Evolutionary conservation across 257 asterid species (phyloP).

Genomic region (Rhazya stricta): DNA sequence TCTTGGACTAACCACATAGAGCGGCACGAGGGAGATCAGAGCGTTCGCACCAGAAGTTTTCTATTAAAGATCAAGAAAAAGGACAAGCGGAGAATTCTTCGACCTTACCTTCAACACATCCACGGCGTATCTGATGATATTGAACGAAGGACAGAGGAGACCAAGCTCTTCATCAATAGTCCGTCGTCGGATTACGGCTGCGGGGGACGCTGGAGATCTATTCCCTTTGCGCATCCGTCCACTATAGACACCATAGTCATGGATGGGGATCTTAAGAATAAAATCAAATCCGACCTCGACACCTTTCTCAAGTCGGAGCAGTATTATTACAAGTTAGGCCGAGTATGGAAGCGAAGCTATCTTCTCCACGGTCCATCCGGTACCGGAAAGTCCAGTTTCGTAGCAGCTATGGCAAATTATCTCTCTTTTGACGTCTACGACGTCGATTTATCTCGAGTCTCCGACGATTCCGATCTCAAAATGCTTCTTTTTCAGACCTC

Average conservation of each 20-base stretch:
- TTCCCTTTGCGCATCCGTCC: conserved; percentile 45
- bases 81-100: conserved; percentile 54
- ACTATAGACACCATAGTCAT: conserved; percentile 49
- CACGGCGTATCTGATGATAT: conserved; percentile 51
- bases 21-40: background rate
- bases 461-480: conserved; percentile 48
- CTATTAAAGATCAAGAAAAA: conserved; percentile 42
- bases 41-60: conserved; percentile 21
- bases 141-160: conserved; percentile 33
- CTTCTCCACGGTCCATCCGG: conserved; percentile 72
- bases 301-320: conserved; percentile 51
- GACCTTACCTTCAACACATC: conserved; percentile 58
- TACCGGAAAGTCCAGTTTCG: conserved; percentile 70
- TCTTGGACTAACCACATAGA: conserved; percentile 39
- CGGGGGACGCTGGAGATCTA: conserved; percentile 46
- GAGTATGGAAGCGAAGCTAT: conserved; percentile 63
- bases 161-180: conserved; percentile 34
- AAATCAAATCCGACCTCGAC: conserved; percentile 45
- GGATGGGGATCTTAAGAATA: conserved; percentile 50
- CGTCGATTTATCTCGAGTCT: conserved; percentile 38
- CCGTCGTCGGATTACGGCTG: background rate
- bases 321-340: conserved; percentile 60
- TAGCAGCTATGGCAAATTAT: conserved; percentile 56
- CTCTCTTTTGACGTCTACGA: conserved; percentile 54
- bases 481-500: conserved; percentile 43